Conservation (phyloP, 148 eudicot genomes). For the Polygonum maritimum region DNA sequence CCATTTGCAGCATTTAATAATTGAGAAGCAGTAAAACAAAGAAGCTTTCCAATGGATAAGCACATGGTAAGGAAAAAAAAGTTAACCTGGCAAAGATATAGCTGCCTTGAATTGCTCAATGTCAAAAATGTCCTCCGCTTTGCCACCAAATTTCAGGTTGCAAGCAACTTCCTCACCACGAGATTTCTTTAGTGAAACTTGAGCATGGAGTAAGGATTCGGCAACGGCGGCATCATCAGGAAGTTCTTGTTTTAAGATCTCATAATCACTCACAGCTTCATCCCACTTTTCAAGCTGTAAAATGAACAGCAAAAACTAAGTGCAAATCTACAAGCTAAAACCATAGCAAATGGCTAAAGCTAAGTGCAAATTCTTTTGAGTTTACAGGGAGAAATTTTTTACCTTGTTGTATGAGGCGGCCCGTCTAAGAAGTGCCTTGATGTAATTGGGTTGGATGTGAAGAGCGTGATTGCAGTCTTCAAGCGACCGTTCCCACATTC, state of each 20-base stretch:
- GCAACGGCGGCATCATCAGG: constrained; percentile 76
- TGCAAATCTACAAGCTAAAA: not conserved
- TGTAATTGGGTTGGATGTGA: constrained; percentile 61
- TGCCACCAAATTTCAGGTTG: constrained; percentile 59
- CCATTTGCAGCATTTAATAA: constrained; percentile 9
- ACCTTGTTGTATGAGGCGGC: constrained; percentile 86
- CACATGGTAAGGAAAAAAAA: not conserved
- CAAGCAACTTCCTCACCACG: constrained; percentile 65
- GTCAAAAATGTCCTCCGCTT: constrained; percentile 49
- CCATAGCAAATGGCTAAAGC: not conserved
- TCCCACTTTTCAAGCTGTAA: constrained; percentile 79
- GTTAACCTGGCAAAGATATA: constrained; percentile 54
- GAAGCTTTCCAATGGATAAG: not conserved
- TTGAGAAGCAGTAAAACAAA: not conserved
- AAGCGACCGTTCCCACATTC: constrained; percentile 62
- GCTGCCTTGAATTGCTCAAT: constrained; percentile 70
- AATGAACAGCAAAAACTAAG: not conserved
- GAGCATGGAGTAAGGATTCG: constrained; percentile 73
- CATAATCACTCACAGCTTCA: constrained; percentile 85
- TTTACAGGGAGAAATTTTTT: not conserved
- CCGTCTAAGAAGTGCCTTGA: constrained; percentile 82
- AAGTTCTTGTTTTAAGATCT: constrained; percentile 50
- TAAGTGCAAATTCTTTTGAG: not conserved
- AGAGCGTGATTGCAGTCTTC: constrained; percentile 88
- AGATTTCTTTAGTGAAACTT: constrained; percentile 74